phyloP scores from a whole-genome alignment of 495 filamentous ascomycete genomes.

The Trichocladium antarcticum region DNA sequence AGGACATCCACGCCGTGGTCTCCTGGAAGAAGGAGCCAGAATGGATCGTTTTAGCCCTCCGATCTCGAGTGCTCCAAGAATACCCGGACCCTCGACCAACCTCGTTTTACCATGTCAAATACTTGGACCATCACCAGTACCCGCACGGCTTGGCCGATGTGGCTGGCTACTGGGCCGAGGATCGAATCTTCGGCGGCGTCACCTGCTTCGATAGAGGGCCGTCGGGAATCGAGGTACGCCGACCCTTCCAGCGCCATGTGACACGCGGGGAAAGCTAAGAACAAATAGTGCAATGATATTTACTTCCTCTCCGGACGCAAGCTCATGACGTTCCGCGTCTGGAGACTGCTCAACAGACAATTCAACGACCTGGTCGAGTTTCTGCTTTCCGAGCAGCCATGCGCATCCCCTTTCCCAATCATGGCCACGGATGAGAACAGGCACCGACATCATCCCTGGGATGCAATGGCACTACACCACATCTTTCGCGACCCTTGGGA shows the following conservation, averaged over 20 bases:
- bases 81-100: not conserved
- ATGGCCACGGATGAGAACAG: not conserved
- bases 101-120: not conserved
- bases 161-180: slow-evolving; percentile 7
- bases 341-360: not conserved
- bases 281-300: slow-evolving; percentile 2
- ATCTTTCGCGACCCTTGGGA: slow-evolving; percentile 7
- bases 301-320: slow-evolving; percentile 1
- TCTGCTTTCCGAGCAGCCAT: not conserved
- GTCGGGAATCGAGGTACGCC: slow-evolving; percentile 1
- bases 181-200: slow-evolving; percentile 3
- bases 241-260: no score
- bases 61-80: not conserved
- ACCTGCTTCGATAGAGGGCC: not conserved
- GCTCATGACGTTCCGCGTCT: not conserved
- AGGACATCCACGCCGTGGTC: not conserved
- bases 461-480: slow-evolving; percentile 5
- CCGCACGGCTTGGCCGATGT: slow-evolving; percentile 2
- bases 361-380: not conserved
- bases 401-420: not conserved
- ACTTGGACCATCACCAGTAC: slow-evolving; percentile 3
- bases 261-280: no score
- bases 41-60: not conserved
- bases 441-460: slow-evolving; percentile 1
- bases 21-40: not conserved